phyloP scores from a whole-genome alignment of 768 basidiomycete species.

The Pleurotus eryngii region DNA sequence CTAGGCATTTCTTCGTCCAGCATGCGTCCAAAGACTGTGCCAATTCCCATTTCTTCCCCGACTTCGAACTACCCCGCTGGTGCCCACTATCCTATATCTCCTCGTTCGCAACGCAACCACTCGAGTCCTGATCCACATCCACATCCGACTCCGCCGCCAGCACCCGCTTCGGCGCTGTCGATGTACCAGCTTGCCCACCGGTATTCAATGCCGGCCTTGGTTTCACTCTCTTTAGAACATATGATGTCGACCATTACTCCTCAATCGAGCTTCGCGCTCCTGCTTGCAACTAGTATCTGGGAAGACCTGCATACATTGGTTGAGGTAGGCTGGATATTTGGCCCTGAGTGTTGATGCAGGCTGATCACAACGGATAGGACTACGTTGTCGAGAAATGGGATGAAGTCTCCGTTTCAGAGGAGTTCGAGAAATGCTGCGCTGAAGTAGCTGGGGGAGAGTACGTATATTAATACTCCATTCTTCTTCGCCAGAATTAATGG shows the following conservation, averaged over 20 bases:
- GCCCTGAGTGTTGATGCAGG: background rate
- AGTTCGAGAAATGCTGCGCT: constrained; percentile 68
- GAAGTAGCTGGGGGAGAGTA: constrained; percentile 76
- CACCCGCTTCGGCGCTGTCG: constrained; percentile 68
- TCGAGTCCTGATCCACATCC: constrained; percentile 62
- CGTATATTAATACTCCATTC: constrained; percentile 20
- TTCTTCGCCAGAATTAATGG: background rate
- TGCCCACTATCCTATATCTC: constrained; percentile 45
- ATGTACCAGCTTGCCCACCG: constrained; percentile 78
- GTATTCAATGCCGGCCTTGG: constrained; percentile 65
- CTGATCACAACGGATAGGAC: constrained; percentile 38
- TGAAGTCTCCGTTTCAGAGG: constrained; percentile 57
- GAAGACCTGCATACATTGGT: constrained; percentile 59
- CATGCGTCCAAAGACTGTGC: constrained; percentile 36
- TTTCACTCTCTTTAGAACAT: constrained; percentile 67
- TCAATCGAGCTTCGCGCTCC: constrained; percentile 60
- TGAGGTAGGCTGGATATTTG: constrained; percentile 40
- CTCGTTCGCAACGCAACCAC: constrained; percentile 39
- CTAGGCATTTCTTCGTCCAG: constrained; percentile 21
- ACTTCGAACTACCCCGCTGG: constrained; percentile 29
- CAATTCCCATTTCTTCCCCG: constrained; percentile 33
- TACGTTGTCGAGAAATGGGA: constrained; percentile 79
- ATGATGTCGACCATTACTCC: constrained; percentile 69
- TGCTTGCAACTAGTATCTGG: constrained; percentile 68
- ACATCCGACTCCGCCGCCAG: constrained; percentile 61